phyloP scores from a whole-genome alignment of 129 eudicot genomes.

The Glebionis coronaria region DNA sequence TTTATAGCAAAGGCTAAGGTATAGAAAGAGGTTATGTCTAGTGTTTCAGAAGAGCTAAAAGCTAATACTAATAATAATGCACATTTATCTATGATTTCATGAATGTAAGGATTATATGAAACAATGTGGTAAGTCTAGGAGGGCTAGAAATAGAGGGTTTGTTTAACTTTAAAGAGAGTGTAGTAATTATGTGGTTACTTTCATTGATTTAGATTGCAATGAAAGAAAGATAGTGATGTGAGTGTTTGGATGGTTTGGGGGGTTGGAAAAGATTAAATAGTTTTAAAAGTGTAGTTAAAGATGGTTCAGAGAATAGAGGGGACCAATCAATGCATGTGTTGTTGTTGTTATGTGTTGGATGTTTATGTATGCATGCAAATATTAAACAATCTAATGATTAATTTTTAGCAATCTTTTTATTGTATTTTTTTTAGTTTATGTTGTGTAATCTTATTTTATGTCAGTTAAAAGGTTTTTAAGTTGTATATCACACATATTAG shows the following conservation, averaged over 20 bases:
- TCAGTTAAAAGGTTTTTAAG: too few species aligned
- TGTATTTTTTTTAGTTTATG: neutral
- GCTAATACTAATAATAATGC: slow-evolving; percentile 26
- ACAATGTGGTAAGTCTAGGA: slow-evolving; percentile 16
- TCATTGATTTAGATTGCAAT: slow-evolving; percentile 28
- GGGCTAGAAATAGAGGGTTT: slow-evolving; percentile 21
- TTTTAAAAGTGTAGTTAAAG: slow-evolving; percentile 6
- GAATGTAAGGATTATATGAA: slow-evolving; percentile 25
- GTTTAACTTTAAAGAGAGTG: slow-evolving; percentile 27
- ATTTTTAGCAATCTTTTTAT: neutral
- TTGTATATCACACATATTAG: too few species aligned
- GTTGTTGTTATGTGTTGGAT: slow-evolving; percentile 20
- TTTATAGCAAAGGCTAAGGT: slow-evolving; percentile 49
- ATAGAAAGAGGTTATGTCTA: slow-evolving; percentile 24
- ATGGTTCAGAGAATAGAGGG: neutral
- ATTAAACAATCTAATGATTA: slow-evolving; percentile 21
- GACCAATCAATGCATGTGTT: slow-evolving; percentile 25
- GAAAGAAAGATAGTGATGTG: slow-evolving; percentile 25
- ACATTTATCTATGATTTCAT: slow-evolving; percentile 40
- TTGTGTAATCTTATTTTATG: too few species aligned
- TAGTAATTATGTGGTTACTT: slow-evolving; percentile 33
- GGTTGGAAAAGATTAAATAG: slow-evolving; percentile 28
- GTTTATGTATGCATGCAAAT: slow-evolving; percentile 26
- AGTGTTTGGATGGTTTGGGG: slow-evolving; percentile 29
- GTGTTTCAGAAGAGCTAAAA: slow-evolving; percentile 41